Evolutionary conservation across 2,329 filamentous ascomycete species (phyloP), one percentile per base, ranked within the genome.

Genomic region (Graphiopsis chlorocephala): DNA sequence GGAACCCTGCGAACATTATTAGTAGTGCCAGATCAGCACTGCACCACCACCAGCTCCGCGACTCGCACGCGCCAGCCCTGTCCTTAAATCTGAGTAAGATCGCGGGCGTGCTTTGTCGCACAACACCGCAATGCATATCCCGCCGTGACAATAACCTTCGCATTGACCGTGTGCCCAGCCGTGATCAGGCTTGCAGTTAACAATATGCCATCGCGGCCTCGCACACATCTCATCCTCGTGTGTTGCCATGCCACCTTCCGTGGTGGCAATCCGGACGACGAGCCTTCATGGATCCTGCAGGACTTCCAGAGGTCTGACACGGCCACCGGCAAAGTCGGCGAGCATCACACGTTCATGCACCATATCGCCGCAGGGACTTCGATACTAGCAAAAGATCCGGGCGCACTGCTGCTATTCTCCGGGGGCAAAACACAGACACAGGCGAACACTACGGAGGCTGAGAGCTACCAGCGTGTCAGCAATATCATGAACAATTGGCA

Each of bases 181-280:
- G 50, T 53, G 50, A 28, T 53, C 26, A 4, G 50, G 50, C 50
- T n/a, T 31, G 50, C 50, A 53, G 17, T n/a, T 45, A 45, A 23
- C 28, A 25, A 14, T 25, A 56, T 58, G 55, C 23, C 55, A 57
- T 57, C 29, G 28, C 52, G 35, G 33, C 12, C 35, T 58, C 29
- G 17, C 23, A 70, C 68, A 15, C 72, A 91, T 68, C 83, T 96
- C 12, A 86, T 96, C 60, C 79, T 96, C 56, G 89, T 96, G 59
- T 95, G 92, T 80, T 93, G 92, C 75, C 92, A 96, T 78, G 90
- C 87, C 29, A 91, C 94, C 65, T 96, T 90, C 83, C 78, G 82
- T 15, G 15, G 23, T 10, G 35, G 35, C 15, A 28, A 66, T 63
- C 29, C 57, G 58, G 3, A 45, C 48, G 66, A 70, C n/a, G 78